Base-by-base conservation (phyloP, 371 early-diverging fungal species). In the Mucor velutinosus region DNA sequence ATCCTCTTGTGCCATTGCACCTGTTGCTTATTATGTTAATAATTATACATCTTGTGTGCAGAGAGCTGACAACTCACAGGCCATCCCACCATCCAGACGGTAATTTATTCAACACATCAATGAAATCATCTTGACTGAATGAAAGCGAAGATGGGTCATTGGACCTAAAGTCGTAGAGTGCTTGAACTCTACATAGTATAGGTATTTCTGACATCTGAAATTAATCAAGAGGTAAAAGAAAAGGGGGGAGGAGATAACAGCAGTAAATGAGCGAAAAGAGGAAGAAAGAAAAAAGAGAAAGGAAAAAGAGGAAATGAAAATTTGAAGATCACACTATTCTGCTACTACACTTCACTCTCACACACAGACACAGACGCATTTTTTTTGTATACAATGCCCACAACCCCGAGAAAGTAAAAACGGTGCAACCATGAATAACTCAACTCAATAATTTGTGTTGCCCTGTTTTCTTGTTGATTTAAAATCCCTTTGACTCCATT, bases 71-170 rank as follows among this genome's bases (percentile, higher is more conserved):
- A 53, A 64, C 58, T 60, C 68, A 87, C 77, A 71, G 64, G 17
- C 92, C 93, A 74, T 94, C 92, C 95, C 95, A 95, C 95, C 95
- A 95, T 7, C 95, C 95, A 0, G 92, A 87, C 65, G 90, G 87
- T 64, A 93, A 86, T 67, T 90, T 89, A 3, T 86, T 81, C 23
- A 92, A 78, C 11, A 95, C 95, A 73, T 91, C 87, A 73, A 95
- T 89, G 41, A 88, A 73, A 67, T 94, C 95, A 69, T 90, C 92
- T 69, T 87, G 81, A 12, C 81, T 70, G 62, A 95, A 94, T 12
- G 86, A 77, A 60, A 95, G 86, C 27, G 88, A 85, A 43, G 90
- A 79, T 60, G 83, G 77, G 58, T 85, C 94, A 27, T 87, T 81
- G 60, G 91, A 73, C 37, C 66, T 76, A 72, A 93, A 94, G 74